phyloP scores from a whole-genome alignment of 1,139 yeast species.

The Barnettozyma hawaiiensis region DNA sequence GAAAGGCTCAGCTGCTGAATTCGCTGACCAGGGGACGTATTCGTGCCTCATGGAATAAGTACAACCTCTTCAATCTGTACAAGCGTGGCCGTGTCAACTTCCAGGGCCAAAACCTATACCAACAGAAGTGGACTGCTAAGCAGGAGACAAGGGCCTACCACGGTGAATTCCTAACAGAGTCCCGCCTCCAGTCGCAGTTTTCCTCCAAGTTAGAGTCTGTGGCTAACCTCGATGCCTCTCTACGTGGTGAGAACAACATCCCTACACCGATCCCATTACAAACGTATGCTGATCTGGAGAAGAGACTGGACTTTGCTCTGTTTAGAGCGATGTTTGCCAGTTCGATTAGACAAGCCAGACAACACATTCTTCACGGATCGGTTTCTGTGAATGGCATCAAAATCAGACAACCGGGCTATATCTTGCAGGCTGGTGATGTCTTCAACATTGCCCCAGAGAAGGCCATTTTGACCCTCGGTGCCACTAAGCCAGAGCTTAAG shows the following conservation, averaged over 20 bases:
- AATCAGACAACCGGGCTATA: slow-evolving; percentile 76
- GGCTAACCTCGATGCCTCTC: slow-evolving; percentile 74
- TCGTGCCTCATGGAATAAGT: slow-evolving; percentile 90
- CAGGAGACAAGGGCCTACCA: slow-evolving; percentile 92
- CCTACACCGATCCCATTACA: slow-evolving; percentile 81
- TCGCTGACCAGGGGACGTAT: slow-evolving; percentile 67
- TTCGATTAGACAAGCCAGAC: slow-evolving; percentile 90
- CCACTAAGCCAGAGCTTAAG: slow-evolving; percentile 68
- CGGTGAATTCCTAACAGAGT: slow-evolving; percentile 88
- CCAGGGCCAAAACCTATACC: slow-evolving; percentile 62
- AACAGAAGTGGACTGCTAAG: slow-evolving; percentile 89
- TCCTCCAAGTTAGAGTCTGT: slow-evolving; percentile 75
- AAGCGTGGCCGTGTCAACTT: slow-evolving; percentile 54
- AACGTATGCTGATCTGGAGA: slow-evolving; percentile 83
- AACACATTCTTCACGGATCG: slow-evolving; percentile 74
- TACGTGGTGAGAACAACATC: slow-evolving; percentile 49
- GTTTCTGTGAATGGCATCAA: slow-evolving; percentile 80
- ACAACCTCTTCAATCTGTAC: slow-evolving; percentile 80
- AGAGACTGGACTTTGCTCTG: slow-evolving; percentile 81
- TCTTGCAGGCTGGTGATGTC: slow-evolving; percentile 78
- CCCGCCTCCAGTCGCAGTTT: slow-evolving; percentile 70
- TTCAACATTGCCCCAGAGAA: slow-evolving; percentile 82
- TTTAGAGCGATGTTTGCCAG: slow-evolving; percentile 93
- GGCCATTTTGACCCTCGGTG: slow-evolving; percentile 81
- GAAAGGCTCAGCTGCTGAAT: slow-evolving; percentile 52